phyloP scores from a whole-genome alignment of 2,329 filamentous ascomycete species.

The Stemphylium lycopersici region DNA sequence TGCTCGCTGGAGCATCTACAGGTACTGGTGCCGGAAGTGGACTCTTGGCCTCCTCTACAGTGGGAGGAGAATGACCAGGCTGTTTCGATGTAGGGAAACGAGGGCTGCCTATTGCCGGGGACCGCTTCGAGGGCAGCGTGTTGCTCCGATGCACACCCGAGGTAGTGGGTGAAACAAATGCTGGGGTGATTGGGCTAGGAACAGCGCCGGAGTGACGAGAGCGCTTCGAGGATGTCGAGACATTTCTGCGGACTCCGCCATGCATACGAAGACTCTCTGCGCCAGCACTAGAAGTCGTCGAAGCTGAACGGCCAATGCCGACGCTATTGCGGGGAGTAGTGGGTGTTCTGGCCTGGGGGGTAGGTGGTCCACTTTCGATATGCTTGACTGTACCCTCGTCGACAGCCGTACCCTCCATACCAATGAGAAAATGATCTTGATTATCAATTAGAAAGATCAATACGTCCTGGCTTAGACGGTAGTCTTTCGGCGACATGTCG shows the following conservation, averaged over 20 bases:
- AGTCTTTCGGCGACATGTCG: slow-evolving; percentile 94
- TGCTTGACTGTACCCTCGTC: slow-evolving; percentile 76
- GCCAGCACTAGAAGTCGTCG: slow-evolving; percentile 71
- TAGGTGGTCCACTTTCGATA: slow-evolving; percentile 70
- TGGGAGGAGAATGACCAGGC: slow-evolving; percentile 60
- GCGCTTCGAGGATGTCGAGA: slow-evolving; percentile 88
- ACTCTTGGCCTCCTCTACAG: slow-evolving; percentile 35
- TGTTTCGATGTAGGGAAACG: slow-evolving; percentile 51
- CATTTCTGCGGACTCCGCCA: slow-evolving; percentile 81
- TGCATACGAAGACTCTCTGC: slow-evolving; percentile 85
- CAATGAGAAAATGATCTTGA: slow-evolving; percentile 96
- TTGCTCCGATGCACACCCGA: slow-evolving; percentile 79
- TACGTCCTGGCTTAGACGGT: slow-evolving; percentile 93
- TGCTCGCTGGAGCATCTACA: slow-evolving; percentile 16
- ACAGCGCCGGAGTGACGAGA: slow-evolving; percentile 76
- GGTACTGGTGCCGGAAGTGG: slow-evolving; percentile 25
- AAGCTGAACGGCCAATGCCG: slow-evolving; percentile 75
- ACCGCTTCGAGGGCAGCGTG: slow-evolving; percentile 90
- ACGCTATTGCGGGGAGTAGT: slow-evolving; percentile 59
- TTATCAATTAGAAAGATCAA: slow-evolving; percentile 98
- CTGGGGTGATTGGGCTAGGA: slow-evolving; percentile 63
- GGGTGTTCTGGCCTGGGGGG: slow-evolving; percentile 58
- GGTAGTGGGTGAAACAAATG: slow-evolving; percentile 47
- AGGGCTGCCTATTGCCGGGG: slow-evolving; percentile 65
- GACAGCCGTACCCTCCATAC: slow-evolving; percentile 98